These are phyloP conservation scores for Eucalyptus cladocalyx DNA, from an alignment of 345 rosid species.

Conservation along the genomic window DNA sequence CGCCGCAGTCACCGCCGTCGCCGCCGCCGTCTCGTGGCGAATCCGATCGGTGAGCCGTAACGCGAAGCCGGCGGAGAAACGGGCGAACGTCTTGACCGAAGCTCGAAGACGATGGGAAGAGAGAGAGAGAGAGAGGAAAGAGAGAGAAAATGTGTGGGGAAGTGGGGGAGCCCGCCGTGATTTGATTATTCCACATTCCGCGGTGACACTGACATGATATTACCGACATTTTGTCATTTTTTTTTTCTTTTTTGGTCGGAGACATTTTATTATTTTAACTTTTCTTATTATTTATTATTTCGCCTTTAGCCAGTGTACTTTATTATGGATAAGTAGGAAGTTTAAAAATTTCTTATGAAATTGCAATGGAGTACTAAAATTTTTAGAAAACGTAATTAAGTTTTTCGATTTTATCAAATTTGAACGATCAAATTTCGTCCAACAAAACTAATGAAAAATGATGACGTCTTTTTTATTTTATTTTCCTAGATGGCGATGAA, in stretches of 20 bases:
- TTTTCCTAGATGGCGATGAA: rapidly evolving
- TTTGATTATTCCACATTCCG: neutral
- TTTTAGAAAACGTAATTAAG: too few species aligned
- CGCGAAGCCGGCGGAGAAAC: neutral
- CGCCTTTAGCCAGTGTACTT: neutral
- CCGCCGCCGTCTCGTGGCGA: neutral
- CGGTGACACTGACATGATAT: neutral
- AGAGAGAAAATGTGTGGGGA: neutral
- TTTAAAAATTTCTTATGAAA: neutral
- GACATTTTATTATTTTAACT: neutral
- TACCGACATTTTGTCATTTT: neutral
- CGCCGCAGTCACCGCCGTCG: neutral
- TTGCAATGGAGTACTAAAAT: rapidly evolving
- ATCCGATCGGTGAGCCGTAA: neutral
- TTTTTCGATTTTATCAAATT: rapidly evolving
- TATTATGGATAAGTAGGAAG: neutral
- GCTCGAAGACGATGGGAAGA: neutral
- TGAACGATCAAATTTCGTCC: rapidly evolving
- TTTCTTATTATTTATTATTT: neutral
- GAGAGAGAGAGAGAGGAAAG: neutral
- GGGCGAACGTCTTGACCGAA: neutral
- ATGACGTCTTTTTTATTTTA: rapidly evolving
- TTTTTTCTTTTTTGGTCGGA: neutral
- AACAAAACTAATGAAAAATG: rapidly evolving
- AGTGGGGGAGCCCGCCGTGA: neutral